phyloP scores from a whole-genome alignment of 345 rosid genomes.

The Boechera stricta region DNA sequence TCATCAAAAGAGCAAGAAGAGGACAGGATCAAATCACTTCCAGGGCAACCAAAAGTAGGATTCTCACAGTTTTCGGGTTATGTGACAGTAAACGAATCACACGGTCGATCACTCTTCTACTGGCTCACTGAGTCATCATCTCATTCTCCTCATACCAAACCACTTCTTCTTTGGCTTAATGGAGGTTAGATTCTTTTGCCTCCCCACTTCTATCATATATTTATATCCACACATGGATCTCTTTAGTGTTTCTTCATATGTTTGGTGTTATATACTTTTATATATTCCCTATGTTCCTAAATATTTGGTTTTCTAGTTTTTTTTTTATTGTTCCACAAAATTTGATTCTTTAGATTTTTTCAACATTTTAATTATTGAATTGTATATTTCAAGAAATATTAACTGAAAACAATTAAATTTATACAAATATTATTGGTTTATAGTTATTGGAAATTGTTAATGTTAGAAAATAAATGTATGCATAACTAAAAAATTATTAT shows the following conservation, averaged over 20 bases:
- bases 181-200: constrained; percentile 65
- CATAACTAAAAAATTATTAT: no score
- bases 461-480: no score
- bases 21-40: constrained; percentile 79
- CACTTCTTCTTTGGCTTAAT: constrained; percentile 97
- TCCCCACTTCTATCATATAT: neutral
- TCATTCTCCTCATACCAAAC: constrained; percentile 56
- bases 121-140: constrained; percentile 80
- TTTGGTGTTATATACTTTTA: neutral
- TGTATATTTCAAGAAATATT: no score
- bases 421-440: no score
- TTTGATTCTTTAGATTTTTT: no score
- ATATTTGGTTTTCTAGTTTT: no score
- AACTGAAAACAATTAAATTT: no score
- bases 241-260: neutral
- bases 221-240: neutral
- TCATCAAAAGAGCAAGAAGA: constrained; percentile 57
- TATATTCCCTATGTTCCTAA: no score
- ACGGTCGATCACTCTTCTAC: constrained; percentile 90
- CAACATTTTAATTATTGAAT: no score
- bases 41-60: constrained; percentile 77
- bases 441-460: no score
- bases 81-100: constrained; percentile 64
- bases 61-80: constrained; percentile 90
- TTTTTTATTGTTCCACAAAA: no score